A percentile compares a stretch with the other conserved stretches of the same genome.
These are phyloP conservation scores for Sphagnum tenellum DNA, from an alignment of 225 moss, liverwort and hornwort species.

Conservation along the genomic window DNA sequence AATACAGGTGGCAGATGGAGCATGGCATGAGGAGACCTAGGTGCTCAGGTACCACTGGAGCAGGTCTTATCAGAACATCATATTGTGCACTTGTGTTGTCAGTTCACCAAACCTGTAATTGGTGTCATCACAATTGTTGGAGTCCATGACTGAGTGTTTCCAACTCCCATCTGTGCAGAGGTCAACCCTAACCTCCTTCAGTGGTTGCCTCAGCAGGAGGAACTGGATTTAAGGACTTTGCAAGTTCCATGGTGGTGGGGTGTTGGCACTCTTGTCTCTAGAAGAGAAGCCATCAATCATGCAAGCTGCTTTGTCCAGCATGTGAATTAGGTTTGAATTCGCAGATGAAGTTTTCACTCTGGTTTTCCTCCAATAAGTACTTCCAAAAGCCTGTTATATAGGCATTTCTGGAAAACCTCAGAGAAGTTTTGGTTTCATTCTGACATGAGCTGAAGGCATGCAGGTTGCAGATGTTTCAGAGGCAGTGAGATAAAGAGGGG, in stretches of 20 bases:
- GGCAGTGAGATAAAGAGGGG: slow-evolving; percentile 91
- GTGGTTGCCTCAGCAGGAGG: no score
- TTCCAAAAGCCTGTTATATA: no score
- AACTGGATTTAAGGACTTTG: no score
- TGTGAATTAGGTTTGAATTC: no score
- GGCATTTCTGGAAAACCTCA: no score
- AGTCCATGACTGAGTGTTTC: slow-evolving; percentile 94
- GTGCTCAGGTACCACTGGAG: slow-evolving; percentile 93
- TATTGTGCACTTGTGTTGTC: slow-evolving; percentile 69
- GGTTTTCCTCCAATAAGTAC: no score
- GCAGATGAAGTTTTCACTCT: no score
- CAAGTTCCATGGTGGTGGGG: no score
- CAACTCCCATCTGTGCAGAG: slow-evolving; percentile 98
- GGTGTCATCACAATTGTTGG: slow-evolving; percentile 91
- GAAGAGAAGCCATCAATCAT: no score
- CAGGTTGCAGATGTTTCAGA: slow-evolving; percentile 99
- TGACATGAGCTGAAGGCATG: not conserved
- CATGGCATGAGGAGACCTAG: slow-evolving; percentile 97
- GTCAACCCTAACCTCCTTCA: slow-evolving; percentile 18
- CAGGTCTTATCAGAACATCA: slow-evolving; percentile 89
- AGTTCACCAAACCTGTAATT: slow-evolving; percentile 94
- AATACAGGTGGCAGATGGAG: slow-evolving; percentile 85
- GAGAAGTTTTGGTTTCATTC: no score
- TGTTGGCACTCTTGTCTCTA: no score
- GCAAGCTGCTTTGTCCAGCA: no score